Evolutionary conservation across 768 basidiomycete genomes (phyloP).

Genomic region (Suillus ampliporus): DNA sequence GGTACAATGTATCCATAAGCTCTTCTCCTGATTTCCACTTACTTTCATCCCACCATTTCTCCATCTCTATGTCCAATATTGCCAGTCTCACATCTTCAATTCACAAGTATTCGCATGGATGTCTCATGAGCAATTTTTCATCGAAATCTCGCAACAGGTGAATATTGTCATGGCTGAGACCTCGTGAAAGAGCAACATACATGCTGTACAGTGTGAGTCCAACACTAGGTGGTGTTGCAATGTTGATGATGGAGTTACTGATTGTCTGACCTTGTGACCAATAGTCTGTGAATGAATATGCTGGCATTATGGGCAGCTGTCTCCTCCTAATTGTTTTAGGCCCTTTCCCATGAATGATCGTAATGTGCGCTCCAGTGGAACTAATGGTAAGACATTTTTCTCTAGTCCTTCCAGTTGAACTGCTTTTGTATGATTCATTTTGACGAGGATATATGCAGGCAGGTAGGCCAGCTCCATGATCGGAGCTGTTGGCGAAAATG

Average conservation of each 20-base stretch:
- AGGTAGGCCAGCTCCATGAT: constrained; percentile 31
- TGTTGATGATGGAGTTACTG: constrained; percentile 41
- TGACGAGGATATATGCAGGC: constrained; percentile 38
- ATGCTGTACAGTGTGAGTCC: constrained; percentile 42
- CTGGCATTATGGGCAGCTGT: constrained; percentile 41
- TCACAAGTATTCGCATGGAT: neutral
- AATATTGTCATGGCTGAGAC: constrained; percentile 33
- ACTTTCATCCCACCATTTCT: constrained; percentile 11
- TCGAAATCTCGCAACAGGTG: constrained; percentile 37
- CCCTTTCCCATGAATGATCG: neutral
- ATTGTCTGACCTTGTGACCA: constrained; percentile 48
- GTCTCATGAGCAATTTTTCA: constrained; percentile 20
- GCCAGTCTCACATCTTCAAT: constrained; percentile 9
- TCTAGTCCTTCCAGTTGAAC: constrained; percentile 33
- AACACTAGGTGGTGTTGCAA: constrained; percentile 39
- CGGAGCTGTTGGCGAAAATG: neutral
- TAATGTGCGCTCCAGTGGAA: constrained; percentile 28
- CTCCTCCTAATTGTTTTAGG: constrained; percentile 19
- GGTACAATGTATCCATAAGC: no score
- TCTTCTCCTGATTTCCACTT: neutral
- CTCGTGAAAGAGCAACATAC: constrained; percentile 47
- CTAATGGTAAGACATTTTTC: constrained; percentile 35
- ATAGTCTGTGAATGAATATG: constrained; percentile 51
- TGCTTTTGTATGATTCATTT: constrained; percentile 33
- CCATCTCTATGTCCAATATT: constrained; percentile 16